Percentiles rank a stretch among this genome's conserved stretches.
These are phyloP conservation scores for Mycena sanguinolenta DNA, from an alignment of 768 basidiomycete genomes.

Conservation along the genomic window DNA sequence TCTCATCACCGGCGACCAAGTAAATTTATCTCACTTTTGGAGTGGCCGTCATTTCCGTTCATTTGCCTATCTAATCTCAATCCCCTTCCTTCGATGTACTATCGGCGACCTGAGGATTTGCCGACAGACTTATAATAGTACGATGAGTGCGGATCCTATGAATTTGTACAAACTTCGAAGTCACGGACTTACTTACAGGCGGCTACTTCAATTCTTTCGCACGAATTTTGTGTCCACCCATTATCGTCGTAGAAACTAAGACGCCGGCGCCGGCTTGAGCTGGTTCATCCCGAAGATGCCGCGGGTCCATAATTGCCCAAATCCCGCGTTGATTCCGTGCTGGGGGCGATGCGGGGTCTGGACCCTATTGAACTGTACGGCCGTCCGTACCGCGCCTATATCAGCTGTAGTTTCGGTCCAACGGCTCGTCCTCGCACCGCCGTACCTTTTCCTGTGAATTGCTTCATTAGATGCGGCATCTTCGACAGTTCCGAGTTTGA, in stretches of 20 bases:
- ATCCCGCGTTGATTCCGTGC: too few relatives aligned
- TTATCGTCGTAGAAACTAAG: not conserved
- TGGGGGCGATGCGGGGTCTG: too few relatives aligned
- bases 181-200: too few relatives aligned
- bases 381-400: too few relatives aligned
- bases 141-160: not conserved
- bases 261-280: slow-evolving; percentile 4
- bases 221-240: not conserved
- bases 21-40: not conserved
- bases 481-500: too few relatives aligned
- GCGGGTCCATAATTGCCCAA: not conserved
- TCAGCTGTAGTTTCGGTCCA: too few relatives aligned
- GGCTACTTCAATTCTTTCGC: not conserved
- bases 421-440: too few relatives aligned
- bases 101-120: not conserved
- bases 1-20: not conserved
- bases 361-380: too few relatives aligned
- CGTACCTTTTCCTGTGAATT: too few relatives aligned
- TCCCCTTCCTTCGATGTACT: not conserved
- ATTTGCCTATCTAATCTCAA: not conserved
- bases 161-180: not conserved
- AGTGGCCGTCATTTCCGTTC: not conserved
- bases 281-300: slow-evolving; percentile 1
- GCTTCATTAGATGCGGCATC: too few relatives aligned
- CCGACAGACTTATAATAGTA: not conserved